Percentiles rank a stretch among this genome's conserved stretches.
phyloP scores from a whole-genome alignment of 345 rosid genomes.

The Murraya koenigii region DNA sequence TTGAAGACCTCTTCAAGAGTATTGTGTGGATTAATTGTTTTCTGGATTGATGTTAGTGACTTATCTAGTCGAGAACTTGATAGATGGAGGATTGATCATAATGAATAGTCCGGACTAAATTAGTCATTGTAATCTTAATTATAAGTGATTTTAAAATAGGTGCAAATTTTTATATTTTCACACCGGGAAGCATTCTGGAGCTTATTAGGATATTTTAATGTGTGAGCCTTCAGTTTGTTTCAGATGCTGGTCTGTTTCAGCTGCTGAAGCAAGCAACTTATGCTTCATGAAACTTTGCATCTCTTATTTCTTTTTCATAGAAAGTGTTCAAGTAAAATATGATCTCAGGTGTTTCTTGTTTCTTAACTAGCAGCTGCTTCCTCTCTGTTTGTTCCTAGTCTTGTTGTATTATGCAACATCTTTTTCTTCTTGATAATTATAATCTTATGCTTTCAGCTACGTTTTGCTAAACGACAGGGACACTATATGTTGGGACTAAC shows the following conservation, averaged over 20 bases:
- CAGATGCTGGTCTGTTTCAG: neutral
- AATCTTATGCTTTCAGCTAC: constrained; percentile 1
- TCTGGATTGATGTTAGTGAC: neutral
- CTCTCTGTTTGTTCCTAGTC: neutral
- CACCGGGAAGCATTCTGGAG: neutral
- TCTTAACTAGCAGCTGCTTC: neutral
- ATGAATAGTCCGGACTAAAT: neutral
- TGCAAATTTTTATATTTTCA: neutral
- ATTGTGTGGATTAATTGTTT: neutral
- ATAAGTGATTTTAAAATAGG: neutral
- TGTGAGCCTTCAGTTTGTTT: neutral
- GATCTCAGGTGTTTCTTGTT: neutral
- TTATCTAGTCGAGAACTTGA: neutral
- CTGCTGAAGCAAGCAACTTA: neutral
- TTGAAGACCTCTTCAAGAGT: neutral
- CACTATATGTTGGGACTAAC: constrained; percentile 89
- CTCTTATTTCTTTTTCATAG: neutral
- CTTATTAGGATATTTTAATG: neutral
- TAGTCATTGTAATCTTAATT: neutral
- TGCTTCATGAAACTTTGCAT: neutral
- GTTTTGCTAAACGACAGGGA: constrained; percentile 46
- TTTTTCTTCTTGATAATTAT: constrained; percentile 8
- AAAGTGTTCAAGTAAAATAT: neutral
- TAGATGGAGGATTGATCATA: neutral
- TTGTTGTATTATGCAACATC: constrained; percentile 3